Conservation (phyloP, 2,329 filamentous ascomycete species). For the Phoma sp. region DNA sequence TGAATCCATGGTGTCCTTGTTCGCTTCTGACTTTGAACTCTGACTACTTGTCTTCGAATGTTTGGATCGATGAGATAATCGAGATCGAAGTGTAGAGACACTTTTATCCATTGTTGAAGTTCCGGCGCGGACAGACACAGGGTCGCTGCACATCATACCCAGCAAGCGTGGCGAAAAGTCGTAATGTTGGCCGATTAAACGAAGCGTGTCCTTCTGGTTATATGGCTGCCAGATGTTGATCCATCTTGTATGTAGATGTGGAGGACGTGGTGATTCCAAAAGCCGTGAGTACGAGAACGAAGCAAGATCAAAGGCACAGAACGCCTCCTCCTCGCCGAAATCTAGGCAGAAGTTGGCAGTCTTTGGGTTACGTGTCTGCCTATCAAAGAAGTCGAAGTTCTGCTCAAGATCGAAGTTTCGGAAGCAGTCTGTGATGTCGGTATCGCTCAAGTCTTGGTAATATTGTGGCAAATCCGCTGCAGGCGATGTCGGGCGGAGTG, state of each 20-base stretch:
- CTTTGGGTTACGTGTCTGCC: conserved; percentile 49
- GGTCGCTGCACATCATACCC: conserved; percentile 68
- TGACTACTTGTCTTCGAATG: conserved; percentile 27
- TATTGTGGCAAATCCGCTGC: conserved; percentile 44
- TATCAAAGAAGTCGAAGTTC: conserved; percentile 57
- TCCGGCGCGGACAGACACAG: conserved; percentile 43
- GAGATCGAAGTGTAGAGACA: conserved; percentile 40
- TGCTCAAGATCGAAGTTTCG: conserved; percentile 61
- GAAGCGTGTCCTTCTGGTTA: conserved; percentile 63
- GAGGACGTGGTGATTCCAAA: conserved; percentile 52
- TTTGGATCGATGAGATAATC: conserved; percentile 34
- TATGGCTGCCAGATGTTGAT: conserved; percentile 78
- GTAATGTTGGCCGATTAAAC: conserved; percentile 66
- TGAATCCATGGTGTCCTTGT: conserved; percentile 29
- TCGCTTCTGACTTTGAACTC: conserved; percentile 20
- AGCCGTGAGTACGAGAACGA: conserved; percentile 51
- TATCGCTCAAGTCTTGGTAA: conserved; percentile 45
- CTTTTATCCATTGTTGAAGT: conserved; percentile 37
- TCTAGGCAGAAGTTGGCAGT: conserved; percentile 71
- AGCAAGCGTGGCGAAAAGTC: conserved; percentile 72
- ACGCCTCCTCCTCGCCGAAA: conserved; percentile 64
- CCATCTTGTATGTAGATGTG: conserved; percentile 69
- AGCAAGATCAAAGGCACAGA: conserved; percentile 63
- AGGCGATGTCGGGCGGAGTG: conserved; percentile 38
- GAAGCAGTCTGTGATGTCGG: conserved; percentile 52